phyloP scores from a whole-genome alignment of 1,284 basidiomycete species.

The Vanrija sp. region DNA sequence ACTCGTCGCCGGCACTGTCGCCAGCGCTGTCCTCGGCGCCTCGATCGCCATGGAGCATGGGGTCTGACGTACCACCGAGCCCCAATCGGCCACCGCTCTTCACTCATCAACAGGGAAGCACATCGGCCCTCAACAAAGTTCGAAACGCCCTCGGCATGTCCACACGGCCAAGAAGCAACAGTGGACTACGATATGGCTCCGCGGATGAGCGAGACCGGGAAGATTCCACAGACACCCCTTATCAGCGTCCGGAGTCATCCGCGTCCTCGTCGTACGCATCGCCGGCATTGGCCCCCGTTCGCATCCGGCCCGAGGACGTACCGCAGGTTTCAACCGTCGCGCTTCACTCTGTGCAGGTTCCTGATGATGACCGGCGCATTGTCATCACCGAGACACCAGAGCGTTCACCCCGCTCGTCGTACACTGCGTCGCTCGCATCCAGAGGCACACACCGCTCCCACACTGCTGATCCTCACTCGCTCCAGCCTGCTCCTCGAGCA shows the following conservation, averaged over 20 bases:
- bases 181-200: conserved; percentile 25
- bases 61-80: background rate
- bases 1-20: no score
- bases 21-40: conserved; percentile 3
- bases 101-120: no score
- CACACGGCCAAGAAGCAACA: conserved; percentile 30
- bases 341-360: conserved; percentile 11
- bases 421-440: conserved; percentile 19
- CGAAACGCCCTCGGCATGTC: background rate
- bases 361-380: conserved; percentile 17
- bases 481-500: background rate
- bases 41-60: background rate
- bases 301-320: conserved; percentile 18
- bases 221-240: conserved; percentile 2
- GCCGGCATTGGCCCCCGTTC: conserved; percentile 14
- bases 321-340: conserved; percentile 17
- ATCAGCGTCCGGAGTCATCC: conserved; percentile 6
- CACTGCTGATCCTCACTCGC: conserved; percentile 8
- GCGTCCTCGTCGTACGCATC: conserved; percentile 29
- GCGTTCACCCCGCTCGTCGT: conserved; percentile 32
- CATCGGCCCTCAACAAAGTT: no score
- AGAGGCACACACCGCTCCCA: background rate
- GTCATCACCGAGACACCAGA: conserved; percentile 20
- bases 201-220: conserved; percentile 25
- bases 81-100: no score